Evolutionary conservation across 2,329 filamentous ascomycete species (phyloP).

Genomic region (Fusarium azukiicola): DNA sequence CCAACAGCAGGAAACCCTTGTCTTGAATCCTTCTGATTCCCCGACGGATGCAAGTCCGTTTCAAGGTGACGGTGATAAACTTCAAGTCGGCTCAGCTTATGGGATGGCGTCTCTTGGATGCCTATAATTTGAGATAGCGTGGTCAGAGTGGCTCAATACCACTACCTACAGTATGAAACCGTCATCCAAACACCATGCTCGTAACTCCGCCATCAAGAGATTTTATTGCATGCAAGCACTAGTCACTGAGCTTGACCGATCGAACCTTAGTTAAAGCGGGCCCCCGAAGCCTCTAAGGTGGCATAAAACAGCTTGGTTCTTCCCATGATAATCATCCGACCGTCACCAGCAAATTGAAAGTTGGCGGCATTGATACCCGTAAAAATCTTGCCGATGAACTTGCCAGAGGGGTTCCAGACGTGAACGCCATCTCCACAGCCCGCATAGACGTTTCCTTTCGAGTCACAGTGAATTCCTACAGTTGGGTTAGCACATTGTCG

Average conservation of each 20-base stretch:
- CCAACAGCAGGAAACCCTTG: neutral
- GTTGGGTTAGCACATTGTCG: too few relatives aligned
- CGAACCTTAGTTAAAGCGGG: too few relatives aligned
- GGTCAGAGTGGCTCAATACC: too few relatives aligned
- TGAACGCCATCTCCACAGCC: constrained; percentile 72
- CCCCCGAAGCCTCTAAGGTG: constrained; percentile 47
- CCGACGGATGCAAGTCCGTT: neutral
- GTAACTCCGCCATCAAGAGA: too few relatives aligned
- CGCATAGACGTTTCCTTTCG: constrained; percentile 75
- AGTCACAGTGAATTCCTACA: constrained; percentile 77
- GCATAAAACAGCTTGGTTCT: constrained; percentile 61
- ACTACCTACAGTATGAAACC: too few relatives aligned
- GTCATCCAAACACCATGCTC: too few relatives aligned
- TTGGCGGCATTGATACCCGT: constrained; percentile 68
- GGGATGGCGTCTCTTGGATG: too few relatives aligned
- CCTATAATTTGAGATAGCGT: too few relatives aligned
- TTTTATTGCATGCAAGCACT: too few relatives aligned
- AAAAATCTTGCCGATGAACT: constrained; percentile 77
- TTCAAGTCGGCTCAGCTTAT: too few relatives aligned
- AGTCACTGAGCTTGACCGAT: too few relatives aligned
- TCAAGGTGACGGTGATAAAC: constrained; percentile 29
- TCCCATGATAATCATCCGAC: constrained; percentile 61
- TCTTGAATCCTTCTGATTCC: constrained; percentile 7
- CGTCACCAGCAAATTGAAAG: constrained; percentile 67
- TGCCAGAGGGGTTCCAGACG: constrained; percentile 69